Evolutionary conservation across 257 asterid species (phyloP).

Genomic region (Rubia yunnanensis): DNA sequence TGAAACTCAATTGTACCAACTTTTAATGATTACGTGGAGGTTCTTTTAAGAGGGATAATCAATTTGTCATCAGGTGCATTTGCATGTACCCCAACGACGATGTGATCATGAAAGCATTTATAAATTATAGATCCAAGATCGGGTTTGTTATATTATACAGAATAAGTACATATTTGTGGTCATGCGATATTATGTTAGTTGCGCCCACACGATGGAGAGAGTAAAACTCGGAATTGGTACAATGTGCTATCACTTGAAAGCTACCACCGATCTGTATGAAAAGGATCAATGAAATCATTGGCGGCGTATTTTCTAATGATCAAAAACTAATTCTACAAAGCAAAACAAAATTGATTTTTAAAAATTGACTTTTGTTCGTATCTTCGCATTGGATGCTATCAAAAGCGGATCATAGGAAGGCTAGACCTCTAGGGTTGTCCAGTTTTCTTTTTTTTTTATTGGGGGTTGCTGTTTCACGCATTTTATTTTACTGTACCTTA

Average conservation of each 20-base stretch:
- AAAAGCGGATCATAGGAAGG: no score
- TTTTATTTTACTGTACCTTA: no score
- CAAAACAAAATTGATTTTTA: no score
- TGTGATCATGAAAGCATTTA: background rate
- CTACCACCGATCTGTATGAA: constrained; percentile 10
- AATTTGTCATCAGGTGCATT: background rate
- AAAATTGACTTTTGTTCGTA: no score
- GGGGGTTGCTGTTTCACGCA: no score
- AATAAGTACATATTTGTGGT: background rate
- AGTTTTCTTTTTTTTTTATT: no score
- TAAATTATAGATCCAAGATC: background rate
- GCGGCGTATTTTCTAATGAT: no score
- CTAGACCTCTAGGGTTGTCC: no score
- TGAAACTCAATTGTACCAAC: background rate
- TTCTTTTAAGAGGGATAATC: background rate
- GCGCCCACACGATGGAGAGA: background rate
- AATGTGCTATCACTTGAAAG: constrained; percentile 11
- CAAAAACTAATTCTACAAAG: no score
- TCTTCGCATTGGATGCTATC: no score
- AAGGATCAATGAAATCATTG: constrained; percentile 14
- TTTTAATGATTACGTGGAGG: background rate
- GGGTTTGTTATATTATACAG: background rate
- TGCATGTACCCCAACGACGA: background rate
- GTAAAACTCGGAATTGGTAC: background rate
- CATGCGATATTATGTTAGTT: background rate